Percentiles rank a stretch among this genome's conserved stretches.
These are phyloP conservation scores for Immersiella caudata DNA, from an alignment of 495 filamentous ascomycete genomes.

Conservation along the genomic window DNA sequence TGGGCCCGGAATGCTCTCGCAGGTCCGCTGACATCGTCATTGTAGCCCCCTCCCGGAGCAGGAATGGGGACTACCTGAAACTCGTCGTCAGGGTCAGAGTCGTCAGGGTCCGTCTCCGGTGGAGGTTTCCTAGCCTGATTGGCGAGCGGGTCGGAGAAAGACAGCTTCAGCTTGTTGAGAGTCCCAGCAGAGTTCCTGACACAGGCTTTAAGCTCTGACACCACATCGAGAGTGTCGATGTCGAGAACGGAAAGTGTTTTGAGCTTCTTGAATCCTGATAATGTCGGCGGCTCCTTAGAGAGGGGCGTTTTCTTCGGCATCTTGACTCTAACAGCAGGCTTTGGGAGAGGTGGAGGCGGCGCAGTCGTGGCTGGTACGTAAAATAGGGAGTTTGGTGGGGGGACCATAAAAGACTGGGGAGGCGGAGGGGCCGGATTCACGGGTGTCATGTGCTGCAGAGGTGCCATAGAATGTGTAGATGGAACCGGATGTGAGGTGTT, in stretches of 20 bases:
- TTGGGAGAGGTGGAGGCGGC: slow-evolving; percentile 28
- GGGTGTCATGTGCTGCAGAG: slow-evolving; percentile 12
- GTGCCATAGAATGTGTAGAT: not conserved
- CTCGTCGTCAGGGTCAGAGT: slow-evolving; percentile 56
- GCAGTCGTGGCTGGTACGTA: slow-evolving; percentile 28
- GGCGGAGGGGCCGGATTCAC: slow-evolving; percentile 19
- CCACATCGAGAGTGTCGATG: slow-evolving; percentile 58
- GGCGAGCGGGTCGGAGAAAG: slow-evolving; percentile 57
- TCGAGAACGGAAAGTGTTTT: slow-evolving; percentile 58
- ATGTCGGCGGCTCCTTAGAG: slow-evolving; percentile 46
- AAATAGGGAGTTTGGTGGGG: slow-evolving; percentile 27
- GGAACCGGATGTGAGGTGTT: slow-evolving; percentile 14
- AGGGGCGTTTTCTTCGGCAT: slow-evolving; percentile 26
- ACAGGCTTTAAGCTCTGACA: slow-evolving; percentile 57
- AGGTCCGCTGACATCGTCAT: slow-evolving; percentile 39
- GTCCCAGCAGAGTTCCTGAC: slow-evolving; percentile 53
- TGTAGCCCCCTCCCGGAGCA: slow-evolving; percentile 19
- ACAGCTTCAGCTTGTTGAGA: slow-evolving; percentile 57
- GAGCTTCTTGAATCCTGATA: slow-evolving; percentile 60
- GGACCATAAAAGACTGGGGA: slow-evolving; percentile 22
- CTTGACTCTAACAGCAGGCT: slow-evolving; percentile 29
- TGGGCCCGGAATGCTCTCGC: slow-evolving; percentile 46
- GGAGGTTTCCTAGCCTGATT: slow-evolving; percentile 54
- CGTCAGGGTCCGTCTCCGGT: slow-evolving; percentile 51
- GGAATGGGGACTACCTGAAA: slow-evolving; percentile 37